Conservation (phyloP, 2,329 filamentous ascomycete species). For the Chaetomium sp. region DNA sequence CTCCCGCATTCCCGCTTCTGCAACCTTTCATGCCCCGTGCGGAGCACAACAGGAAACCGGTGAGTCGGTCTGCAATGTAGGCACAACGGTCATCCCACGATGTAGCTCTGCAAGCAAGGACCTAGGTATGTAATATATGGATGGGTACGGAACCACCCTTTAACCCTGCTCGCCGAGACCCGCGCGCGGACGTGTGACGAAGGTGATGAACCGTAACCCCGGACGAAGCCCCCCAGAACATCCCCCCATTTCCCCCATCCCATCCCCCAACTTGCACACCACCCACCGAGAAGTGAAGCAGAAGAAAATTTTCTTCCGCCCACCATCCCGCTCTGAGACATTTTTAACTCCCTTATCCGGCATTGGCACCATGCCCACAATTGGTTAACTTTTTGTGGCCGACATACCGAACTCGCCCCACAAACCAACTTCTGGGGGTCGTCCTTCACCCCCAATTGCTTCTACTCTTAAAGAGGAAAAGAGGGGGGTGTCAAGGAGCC, state of each 20-base stretch:
- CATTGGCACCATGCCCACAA: conserved; percentile 11
- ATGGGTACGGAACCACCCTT: conserved; percentile 4
- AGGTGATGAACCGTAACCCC: background rate
- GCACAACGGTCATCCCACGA: background rate
- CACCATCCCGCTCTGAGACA: conserved; percentile 16
- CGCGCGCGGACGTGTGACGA: background rate
- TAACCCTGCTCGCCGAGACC: background rate
- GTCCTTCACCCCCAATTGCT: background rate
- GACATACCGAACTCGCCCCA: background rate
- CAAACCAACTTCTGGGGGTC: conserved; percentile 2
- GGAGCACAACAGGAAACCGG: conserved; percentile 7
- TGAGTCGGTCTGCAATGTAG: conserved; percentile 8
- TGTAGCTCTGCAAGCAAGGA: background rate
- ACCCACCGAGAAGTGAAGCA: conserved; percentile 3
- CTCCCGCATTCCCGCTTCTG: conserved; percentile 11
- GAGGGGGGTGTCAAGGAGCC: conserved; percentile 2
- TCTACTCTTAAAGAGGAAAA: background rate
- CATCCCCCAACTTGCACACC: background rate
- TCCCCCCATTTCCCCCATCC: background rate
- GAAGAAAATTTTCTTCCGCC: background rate
- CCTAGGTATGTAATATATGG: background rate
- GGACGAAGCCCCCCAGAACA: background rate
- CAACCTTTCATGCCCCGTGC: background rate
- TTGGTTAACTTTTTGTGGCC: conserved; percentile 14
- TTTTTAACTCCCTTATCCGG: conserved; percentile 17